phyloP scores from a whole-genome alignment of 306 rosid genomes.

The Arachis hypogaea region DNA sequence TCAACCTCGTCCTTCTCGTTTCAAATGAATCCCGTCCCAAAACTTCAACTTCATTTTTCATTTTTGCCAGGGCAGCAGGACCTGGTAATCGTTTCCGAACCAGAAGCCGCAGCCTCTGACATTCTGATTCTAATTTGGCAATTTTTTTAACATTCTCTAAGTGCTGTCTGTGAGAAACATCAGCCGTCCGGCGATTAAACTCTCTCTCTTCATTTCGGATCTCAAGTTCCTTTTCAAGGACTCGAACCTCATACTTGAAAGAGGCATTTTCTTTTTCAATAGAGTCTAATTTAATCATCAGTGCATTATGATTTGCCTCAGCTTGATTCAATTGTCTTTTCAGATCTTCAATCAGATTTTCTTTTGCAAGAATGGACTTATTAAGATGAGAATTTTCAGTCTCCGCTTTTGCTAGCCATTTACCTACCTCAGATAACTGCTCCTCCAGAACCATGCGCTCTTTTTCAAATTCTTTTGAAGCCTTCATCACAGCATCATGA shows the following conservation, averaged over 20 bases:
- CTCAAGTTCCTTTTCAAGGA: constrained; percentile 90
- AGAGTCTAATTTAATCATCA: constrained; percentile 66
- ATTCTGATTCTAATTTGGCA: constrained; percentile 86
- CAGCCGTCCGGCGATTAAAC: constrained; percentile 69
- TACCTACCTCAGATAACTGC: constrained; percentile 60
- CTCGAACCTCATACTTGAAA: constrained; percentile 73
- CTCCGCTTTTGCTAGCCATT: constrained; percentile 62
- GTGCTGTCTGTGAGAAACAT: constrained; percentile 78
- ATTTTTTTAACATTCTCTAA: constrained; percentile 74
- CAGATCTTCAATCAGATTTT: constrained; percentile 67
- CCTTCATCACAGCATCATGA: constrained; percentile 73
- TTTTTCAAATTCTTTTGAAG: constrained; percentile 72
- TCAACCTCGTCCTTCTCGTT: constrained; percentile 57
- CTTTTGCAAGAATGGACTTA: constrained; percentile 65
- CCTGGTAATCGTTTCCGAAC: constrained; percentile 88
- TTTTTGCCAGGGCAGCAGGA: constrained; percentile 84
- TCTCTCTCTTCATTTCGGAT: constrained; percentile 94
- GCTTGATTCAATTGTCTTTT: constrained; percentile 56
- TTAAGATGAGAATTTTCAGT: constrained; percentile 65
- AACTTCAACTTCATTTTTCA: constrained; percentile 87
- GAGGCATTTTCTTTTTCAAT: constrained; percentile 70
- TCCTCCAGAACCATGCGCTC: constrained; percentile 59
- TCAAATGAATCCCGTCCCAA: constrained; percentile 67
- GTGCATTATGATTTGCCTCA: constrained; percentile 62
- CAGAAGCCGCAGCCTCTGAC: constrained; percentile 85